Evolutionary conservation across 108 stramenopile genomes (phyloP).

Genomic region (Nannochloropsis oceanica): DNA sequence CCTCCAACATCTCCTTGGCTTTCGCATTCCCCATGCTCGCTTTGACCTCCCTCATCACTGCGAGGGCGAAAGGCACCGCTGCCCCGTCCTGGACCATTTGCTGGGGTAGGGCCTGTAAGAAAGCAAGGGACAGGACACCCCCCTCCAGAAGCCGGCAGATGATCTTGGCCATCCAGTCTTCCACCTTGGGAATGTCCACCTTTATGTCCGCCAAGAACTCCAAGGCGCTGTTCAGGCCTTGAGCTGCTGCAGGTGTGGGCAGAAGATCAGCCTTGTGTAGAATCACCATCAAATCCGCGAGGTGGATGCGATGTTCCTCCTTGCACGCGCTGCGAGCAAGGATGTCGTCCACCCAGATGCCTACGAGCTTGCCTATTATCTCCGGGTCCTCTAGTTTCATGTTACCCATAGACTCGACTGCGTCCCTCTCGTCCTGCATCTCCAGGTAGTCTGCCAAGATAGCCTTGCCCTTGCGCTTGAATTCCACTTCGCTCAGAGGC

Average conservation of each 20-base stretch:
- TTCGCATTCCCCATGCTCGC: background rate
- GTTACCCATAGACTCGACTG: background rate
- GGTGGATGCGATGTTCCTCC: background rate
- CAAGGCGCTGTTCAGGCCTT: background rate
- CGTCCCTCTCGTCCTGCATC: background rate
- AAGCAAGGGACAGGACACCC: background rate
- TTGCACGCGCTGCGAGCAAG: background rate
- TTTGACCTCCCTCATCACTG: background rate
- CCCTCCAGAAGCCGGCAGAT: background rate
- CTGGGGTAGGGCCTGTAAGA: background rate
- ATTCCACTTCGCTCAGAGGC: background rate
- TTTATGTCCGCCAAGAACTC: background rate
- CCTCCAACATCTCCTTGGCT: background rate
- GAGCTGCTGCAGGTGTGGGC: background rate
- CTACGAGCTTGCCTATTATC: background rate
- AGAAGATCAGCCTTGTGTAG: background rate
- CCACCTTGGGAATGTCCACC: background rate
- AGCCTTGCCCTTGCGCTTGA: background rate
- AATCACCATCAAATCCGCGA: background rate
- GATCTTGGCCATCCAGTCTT: background rate
- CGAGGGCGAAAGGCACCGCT: background rate
- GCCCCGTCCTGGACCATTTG: background rate
- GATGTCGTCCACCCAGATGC: background rate
- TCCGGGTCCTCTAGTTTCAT: background rate
- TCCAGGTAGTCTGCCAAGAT: background rate